phyloP scores from a whole-genome alignment of 2,329 filamentous ascomycete species.

The Pyrenochaeta sp. region DNA sequence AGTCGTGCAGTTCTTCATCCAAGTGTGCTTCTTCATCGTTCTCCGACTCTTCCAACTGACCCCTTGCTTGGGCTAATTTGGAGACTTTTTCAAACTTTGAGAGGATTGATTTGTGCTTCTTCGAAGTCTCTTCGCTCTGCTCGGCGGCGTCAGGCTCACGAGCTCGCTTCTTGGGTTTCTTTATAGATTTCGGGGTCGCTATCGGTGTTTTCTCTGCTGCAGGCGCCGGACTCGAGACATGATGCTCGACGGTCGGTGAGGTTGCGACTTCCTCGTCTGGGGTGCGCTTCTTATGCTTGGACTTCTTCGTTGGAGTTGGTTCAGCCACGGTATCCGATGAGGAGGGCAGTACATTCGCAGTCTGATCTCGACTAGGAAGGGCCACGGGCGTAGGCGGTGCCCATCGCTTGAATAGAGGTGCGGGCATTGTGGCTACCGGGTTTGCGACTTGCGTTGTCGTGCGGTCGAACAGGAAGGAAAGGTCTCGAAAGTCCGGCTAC shows the following conservation, averaged over 20 bases:
- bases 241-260: constrained; percentile 1
- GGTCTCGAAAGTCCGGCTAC: no score
- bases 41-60: constrained; percentile 19
- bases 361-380: background rate
- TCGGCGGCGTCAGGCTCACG: constrained; percentile 32
- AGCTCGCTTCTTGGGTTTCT: constrained; percentile 47
- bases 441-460: constrained; percentile 5
- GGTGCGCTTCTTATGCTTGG: no score
- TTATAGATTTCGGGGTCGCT: constrained; percentile 24
- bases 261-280: constrained; percentile 3
- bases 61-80: constrained; percentile 34
- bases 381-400: constrained; percentile 48
- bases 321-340: constrained; percentile 1
- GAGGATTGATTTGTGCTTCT: constrained; percentile 51
- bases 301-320: constrained; percentile 36
- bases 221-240: constrained; percentile 7
- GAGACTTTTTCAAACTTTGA: constrained; percentile 55
- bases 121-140: constrained; percentile 37
- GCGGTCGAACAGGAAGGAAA: no score
- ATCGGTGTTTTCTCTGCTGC: constrained; percentile 10
- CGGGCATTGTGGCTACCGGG: constrained; percentile 52
- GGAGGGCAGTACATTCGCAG: constrained; percentile 4
- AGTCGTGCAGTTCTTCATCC: constrained; percentile 66
- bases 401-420: constrained; percentile 56
- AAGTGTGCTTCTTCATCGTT: constrained; percentile 45